Base-by-base conservation (phyloP, 2,329 filamentous ascomycete species). In the Fusarium sp. region DNA sequence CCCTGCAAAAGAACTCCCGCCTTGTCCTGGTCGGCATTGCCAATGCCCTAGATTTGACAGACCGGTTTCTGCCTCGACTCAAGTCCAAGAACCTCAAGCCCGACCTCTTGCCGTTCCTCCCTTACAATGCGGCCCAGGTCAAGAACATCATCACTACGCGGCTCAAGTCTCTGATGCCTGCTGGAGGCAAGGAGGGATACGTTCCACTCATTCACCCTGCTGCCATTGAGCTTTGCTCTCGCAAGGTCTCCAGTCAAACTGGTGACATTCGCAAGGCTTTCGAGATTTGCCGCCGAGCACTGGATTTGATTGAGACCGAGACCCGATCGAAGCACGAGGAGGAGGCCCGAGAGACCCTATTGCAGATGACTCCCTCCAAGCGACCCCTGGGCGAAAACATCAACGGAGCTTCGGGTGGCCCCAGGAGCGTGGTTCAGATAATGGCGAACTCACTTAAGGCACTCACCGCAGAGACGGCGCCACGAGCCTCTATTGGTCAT, bases 221-320 rank as follows among this genome's bases (percentile, higher is more conserved):
- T 11, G 96, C 96, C 16, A 93, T 99, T 72, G 93, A 96, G 75
- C 89, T 99, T 46, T 97, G 95, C 78, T 91, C 96, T 7, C 93
- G 96, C 78, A 99, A 98, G 78, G 93, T 99, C 14, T 91, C 96
- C 4, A 93, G 91, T 58, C 95, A 98, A 78, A 97, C 93, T 0
- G 96, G 96, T 44, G 96, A 99, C 78, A 81, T 99, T 53, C 92
- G 96, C 65, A 97, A 97, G 79, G 95, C 94, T 0, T 97, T 98
- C 75, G 95, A 97, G 79, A 93, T 99, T 64, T 93, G 95, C 78
- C 91, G 93, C 50, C 89, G 93, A 58, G 93, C 94, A 4, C 89
- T 99, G 61, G 95, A 98, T 78, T 82, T 97, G 20, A 89, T 97
- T 53, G 96, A 98, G 80, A 84, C 88, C 57, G 95, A 98, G 79